Conservation (phyloP, 1,284 basidiomycete species). For the Erythrobasidium hasegawianum region DNA sequence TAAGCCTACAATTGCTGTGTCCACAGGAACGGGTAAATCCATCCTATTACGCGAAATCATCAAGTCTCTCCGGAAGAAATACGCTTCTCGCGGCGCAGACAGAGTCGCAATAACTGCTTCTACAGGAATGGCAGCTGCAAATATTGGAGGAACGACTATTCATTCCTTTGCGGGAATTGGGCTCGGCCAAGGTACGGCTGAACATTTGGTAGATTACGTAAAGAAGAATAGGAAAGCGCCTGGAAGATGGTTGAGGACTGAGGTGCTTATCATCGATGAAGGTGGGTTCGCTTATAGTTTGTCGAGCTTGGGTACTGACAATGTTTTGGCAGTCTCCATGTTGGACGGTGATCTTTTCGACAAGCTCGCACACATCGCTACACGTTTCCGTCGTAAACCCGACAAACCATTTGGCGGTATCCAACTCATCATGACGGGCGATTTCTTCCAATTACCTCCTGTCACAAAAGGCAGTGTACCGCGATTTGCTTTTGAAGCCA, state of each 20-base stretch:
- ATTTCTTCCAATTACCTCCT: slow-evolving; percentile 96
- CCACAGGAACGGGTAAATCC: slow-evolving; percentile 87
- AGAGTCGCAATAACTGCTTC: slow-evolving; percentile 81
- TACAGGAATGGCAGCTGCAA: slow-evolving; percentile 86
- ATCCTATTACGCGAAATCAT: slow-evolving; percentile 90
- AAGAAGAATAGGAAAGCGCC: slow-evolving; percentile 65
- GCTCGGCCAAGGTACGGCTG: slow-evolving; percentile 66
- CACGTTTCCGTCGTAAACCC: slow-evolving; percentile 56
- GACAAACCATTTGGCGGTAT: slow-evolving; percentile 78
- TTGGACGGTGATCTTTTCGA: slow-evolving; percentile 90
- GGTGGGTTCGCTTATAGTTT: no score
- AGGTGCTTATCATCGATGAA: slow-evolving; percentile 91
- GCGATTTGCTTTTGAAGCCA: slow-evolving; percentile 83
- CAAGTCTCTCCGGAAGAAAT: slow-evolving; percentile 56
- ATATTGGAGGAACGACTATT: slow-evolving; percentile 87
- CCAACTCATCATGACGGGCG: slow-evolving; percentile 84
- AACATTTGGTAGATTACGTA: slow-evolving; percentile 65
- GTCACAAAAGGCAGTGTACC: slow-evolving; percentile 56
- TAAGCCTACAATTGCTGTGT: no score
- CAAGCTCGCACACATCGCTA: slow-evolving; percentile 70
- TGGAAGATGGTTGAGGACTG: slow-evolving; percentile 66
- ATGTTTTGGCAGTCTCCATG: slow-evolving; percentile 65
- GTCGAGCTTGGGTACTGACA: no score
- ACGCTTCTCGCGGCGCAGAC: slow-evolving; percentile 53
- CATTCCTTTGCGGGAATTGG: slow-evolving; percentile 91